A percentile compares a stretch with the other conserved stretches of the same genome.
phyloP scores from a whole-genome alignment of 495 filamentous ascomycete species.

The Podospora fimiseda region DNA sequence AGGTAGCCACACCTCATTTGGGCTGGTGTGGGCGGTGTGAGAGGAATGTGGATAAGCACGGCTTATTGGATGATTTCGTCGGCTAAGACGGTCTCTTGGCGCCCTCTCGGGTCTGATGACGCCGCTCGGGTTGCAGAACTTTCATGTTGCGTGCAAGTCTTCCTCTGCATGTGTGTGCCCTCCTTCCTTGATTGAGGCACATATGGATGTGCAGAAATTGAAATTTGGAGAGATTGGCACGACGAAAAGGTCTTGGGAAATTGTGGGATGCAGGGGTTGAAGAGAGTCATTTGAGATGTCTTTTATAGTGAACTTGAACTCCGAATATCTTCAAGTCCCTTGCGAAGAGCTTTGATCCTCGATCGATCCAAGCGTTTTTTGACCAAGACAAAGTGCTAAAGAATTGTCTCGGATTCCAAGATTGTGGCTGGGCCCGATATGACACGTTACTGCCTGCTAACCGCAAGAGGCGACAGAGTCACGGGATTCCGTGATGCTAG shows the following conservation, averaged over 20 bases:
- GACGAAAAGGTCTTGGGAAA: no score
- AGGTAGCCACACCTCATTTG: conserved; percentile 20
- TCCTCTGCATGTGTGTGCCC: not conserved
- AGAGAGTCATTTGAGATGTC: no score
- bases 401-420: not conserved
- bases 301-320: no score
- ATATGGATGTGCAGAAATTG: no score
- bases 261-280: no score
- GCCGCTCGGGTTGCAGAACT: not conserved
- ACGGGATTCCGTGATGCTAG: conserved; percentile 30
- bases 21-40: not conserved
- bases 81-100: conserved; percentile 4
- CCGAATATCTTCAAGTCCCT: no score
- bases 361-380: not conserved
- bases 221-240: no score
- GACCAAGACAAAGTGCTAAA: not conserved
- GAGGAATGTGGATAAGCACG: not conserved
- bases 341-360: not conserved
- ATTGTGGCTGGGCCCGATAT: not conserved
- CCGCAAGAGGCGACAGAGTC: conserved; percentile 10
- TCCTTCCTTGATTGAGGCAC: no score
- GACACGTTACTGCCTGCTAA: conserved; percentile 12
- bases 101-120: conserved; percentile 13
- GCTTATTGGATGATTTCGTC: conserved; percentile 8
- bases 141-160: not conserved